Base-by-base conservation (phyloP, 169 alveolate genomes). In the Plasmodium sp. region DNA sequence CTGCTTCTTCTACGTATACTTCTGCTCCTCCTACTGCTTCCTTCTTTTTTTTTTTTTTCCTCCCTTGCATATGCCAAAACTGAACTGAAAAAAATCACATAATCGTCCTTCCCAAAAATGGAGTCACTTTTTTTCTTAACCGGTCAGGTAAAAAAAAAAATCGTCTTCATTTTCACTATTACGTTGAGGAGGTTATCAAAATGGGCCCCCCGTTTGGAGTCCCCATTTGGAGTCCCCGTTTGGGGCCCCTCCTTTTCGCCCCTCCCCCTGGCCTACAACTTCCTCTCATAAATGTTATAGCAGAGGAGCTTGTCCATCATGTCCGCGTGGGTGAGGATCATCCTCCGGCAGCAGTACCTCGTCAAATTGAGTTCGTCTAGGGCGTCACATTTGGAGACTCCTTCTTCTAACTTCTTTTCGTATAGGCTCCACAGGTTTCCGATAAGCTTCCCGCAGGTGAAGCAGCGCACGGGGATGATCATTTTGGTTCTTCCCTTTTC, bases 391-490 rank as follows among this genome's bases (percentile, higher is more conserved):
- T 98, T 99, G 67, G 98, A 95, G 12, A 97, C 97, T 91, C 98
- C 98, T 81, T 97, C 94, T 81, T 97, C 98, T 51, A 99, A 97
- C 95, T 97, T 96, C 62, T 97, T 98, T 41, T 98, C 97, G 96
- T 99, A 99, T 48, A 97, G 97, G 92, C 99, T 99, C 99, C 99
- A 99, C 93, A 98, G 97, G 96, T 99, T 99, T 9, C 99, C 99
- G 33, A 99, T 99, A 81, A 99, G 99, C 97, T 98, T 99, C 45
- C 99, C 99, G 93, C 99, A 99, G 33, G 99, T 99, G 97, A 99
- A 99, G 93, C 99, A 99, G 85, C 99, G 98, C 51, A 99, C 98
- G 14, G 99, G 99, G 83, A 99, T 98, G 92, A 99, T 99, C 99
- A 99, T 99, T 83, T 95, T 97, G 86, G 31, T 85, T 51, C 51